Evolutionary conservation across 148 eudicot species (phyloP).

Genomic region (Oxyria digyna): DNA sequence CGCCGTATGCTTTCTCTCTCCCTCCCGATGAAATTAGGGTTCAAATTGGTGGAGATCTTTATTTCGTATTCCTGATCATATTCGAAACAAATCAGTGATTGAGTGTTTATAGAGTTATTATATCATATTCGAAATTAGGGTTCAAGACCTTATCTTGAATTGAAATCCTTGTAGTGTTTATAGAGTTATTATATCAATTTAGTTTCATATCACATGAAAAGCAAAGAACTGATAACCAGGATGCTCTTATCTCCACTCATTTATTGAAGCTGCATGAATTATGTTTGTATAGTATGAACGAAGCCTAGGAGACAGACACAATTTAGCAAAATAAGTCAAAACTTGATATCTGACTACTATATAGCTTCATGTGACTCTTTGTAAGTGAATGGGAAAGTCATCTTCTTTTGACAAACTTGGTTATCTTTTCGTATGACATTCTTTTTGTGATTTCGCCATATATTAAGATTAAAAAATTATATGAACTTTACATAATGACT

Average conservation of each 20-base stretch:
- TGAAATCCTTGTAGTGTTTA: not conserved
- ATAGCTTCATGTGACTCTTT: slow-evolving; percentile 3
- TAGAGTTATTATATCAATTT: not conserved
- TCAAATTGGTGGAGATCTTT: not conserved
- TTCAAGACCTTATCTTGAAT: too few relatives aligned
- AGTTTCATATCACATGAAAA: not conserved
- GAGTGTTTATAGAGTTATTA: not conserved
- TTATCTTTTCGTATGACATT: not conserved
- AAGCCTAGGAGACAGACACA: not conserved
- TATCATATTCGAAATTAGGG: too few relatives aligned
- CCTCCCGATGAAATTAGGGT: not conserved
- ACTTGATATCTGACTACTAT: too few relatives aligned
- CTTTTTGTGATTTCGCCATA: not conserved
- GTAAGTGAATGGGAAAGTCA: not conserved
- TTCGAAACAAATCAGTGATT: not conserved
- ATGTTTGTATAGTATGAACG: not conserved
- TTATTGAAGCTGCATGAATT: not conserved
- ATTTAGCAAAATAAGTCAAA: too few relatives aligned
- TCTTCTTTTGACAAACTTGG: not conserved
- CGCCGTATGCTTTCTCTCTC: slow-evolving; percentile 24
- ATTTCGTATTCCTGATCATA: not conserved
- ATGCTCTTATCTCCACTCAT: not conserved
- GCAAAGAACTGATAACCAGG: not conserved
- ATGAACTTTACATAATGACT: not conserved
- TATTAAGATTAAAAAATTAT: not conserved